phyloP scores from a whole-genome alignment of 1,284 basidiomycete genomes.

The Coniophora puteana region DNA sequence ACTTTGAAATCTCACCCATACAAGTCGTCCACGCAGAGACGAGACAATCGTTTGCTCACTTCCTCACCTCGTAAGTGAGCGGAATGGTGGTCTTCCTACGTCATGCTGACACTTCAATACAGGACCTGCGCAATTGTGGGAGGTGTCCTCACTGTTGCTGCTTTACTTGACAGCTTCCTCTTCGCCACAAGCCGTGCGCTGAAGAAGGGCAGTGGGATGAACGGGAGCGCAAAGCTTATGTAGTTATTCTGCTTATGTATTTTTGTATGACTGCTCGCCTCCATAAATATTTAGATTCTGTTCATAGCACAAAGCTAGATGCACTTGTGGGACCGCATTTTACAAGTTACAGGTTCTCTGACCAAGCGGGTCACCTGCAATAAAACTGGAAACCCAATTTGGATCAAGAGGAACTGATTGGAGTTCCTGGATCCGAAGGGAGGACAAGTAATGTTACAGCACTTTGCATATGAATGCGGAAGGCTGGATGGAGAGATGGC shows the following conservation, averaged over 20 bases:
- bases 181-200: constrained; percentile 71
- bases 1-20: constrained; percentile 98
- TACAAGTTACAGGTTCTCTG: too few species aligned
- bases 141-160: constrained; percentile 93
- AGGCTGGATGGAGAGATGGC: too few species aligned
- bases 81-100: not conserved
- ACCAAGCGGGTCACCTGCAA: too few species aligned
- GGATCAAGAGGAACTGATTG: too few species aligned
- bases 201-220: constrained; percentile 49
- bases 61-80: constrained; percentile 84
- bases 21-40: constrained; percentile 89
- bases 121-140: constrained; percentile 98
- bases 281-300: too few species aligned
- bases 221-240: constrained; percentile 46
- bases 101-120: constrained; percentile 6
- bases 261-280: not conserved
- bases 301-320: not conserved
- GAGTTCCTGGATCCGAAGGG: too few species aligned
- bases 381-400: too few species aligned
- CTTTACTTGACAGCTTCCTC: constrained; percentile 85
- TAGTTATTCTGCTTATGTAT: constrained; percentile 27
- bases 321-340: not conserved
- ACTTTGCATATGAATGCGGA: too few species aligned
- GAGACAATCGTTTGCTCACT: constrained; percentile 94
- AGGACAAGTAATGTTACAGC: too few species aligned